Evolutionary conservation across 1,284 basidiomycete species (phyloP).

Genomic region (Puccinia novopanici): DNA sequence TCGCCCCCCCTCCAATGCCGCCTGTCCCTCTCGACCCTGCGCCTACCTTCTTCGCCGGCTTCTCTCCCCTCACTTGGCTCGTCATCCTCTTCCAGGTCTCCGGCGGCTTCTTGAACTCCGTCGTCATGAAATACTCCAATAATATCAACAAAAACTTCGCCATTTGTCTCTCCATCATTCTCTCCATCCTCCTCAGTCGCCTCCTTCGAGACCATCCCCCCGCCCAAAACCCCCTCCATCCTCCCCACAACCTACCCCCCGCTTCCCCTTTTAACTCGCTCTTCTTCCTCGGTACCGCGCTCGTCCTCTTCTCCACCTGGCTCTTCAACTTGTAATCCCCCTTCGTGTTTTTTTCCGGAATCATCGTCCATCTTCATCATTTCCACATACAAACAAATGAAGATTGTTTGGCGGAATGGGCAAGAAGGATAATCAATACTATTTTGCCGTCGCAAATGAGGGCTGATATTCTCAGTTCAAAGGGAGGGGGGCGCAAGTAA

Average conservation of each 20-base stretch:
- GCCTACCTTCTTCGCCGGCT: conserved; percentile 53
- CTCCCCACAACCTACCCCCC: no score
- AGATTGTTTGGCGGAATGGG: no score
- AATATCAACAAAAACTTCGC: conserved; percentile 60
- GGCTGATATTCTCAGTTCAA: no score
- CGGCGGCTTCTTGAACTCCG: conserved; percentile 59
- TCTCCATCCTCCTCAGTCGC: conserved; percentile 58
- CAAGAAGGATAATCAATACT: no score
- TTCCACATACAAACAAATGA: no score
- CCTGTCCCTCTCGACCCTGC: no score
- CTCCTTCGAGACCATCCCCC: conserved; percentile 52
- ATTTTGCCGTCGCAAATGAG: no score
- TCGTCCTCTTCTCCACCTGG: conserved; percentile 57
- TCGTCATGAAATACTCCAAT: conserved; percentile 59
- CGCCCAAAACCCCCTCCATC: no score
- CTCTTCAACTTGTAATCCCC: conserved; percentile 55
- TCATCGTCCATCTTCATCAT: background rate
- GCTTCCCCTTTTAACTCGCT: conserved; percentile 54
- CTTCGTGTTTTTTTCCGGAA: background rate
- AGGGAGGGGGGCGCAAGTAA: no score
- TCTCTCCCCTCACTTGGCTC: conserved; percentile 58
- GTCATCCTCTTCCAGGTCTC: conserved; percentile 59
- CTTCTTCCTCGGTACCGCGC: conserved; percentile 54
- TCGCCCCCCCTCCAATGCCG: no score
- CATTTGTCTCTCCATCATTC: conserved; percentile 58